Percentiles rank a stretch among this genome's conserved stretches.
phyloP scores from a whole-genome alignment of 116 monocot species.

The Papilionanthe hybrid region DNA sequence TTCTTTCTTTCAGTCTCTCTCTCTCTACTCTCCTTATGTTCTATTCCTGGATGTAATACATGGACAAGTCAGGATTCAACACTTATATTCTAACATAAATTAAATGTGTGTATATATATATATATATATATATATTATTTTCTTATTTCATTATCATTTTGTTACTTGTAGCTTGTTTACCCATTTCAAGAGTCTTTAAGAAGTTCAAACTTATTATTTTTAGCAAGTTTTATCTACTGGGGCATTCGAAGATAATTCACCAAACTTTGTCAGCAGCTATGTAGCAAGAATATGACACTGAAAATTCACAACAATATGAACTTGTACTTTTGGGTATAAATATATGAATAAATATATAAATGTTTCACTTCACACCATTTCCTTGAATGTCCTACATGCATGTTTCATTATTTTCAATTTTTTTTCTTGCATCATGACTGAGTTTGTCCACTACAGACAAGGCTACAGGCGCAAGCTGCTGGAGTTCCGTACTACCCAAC shows the following conservation, averaged over 20 bases:
- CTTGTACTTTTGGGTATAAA: not conserved
- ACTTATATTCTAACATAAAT: not conserved
- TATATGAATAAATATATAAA: not conserved
- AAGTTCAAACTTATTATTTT: not conserved
- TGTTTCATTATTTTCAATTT: not conserved
- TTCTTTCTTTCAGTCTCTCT: too few species aligned
- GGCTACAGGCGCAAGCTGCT: constrained; percentile 87
- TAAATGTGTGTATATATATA: too few species aligned
- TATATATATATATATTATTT: not conserved
- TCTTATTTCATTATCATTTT: not conserved
- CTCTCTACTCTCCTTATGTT: too few species aligned
- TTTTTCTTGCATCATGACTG: not conserved
- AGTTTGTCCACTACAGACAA: constrained; percentile 47
- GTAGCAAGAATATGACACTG: not conserved
- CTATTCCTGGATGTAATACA: too few species aligned
- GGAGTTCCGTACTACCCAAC: constrained; percentile 52
- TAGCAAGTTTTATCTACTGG: not conserved
- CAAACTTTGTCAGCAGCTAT: not conserved
- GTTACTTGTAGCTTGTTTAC: not conserved
- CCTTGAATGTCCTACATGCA: too few species aligned
- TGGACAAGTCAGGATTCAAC: too few species aligned
- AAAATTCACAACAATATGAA: not conserved
- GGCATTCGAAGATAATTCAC: not conserved
- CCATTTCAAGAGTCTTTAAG: not conserved
- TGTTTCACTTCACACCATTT: not conserved